Evolutionary conservation across 2,329 filamentous ascomycete genomes (phyloP), one percentile per base, ranked within the genome.

Genomic region (Colletotrichum orbiculare): DNA sequence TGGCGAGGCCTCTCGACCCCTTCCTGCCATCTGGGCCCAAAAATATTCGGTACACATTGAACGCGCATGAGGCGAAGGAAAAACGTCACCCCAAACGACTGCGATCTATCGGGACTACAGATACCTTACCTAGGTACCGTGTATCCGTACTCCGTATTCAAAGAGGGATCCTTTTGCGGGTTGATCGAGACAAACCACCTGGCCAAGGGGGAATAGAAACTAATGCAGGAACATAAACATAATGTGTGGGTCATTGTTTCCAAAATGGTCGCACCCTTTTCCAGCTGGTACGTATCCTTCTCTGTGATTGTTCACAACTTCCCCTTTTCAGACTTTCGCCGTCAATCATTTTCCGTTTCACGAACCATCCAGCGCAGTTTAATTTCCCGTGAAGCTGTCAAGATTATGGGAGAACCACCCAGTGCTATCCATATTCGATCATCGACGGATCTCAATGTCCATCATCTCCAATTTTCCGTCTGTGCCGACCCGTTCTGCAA

Each of bases 191-290:
- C 25, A 25, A 25, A 5, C 25, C 25, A 5, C 3, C 25, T 25
- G 25, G 25, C 25, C 25, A 25, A 25, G 25, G 25, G 25, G 4
- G 39, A 25, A 25, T 25, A 25, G 25, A 25, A 25, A 38, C 63
- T 65, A 62, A 62, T 65, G 63, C 63, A 65, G 63, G 63, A 62
- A 65, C 63, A 48, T 38, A 54, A 49, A 49, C 52, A 9, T 46
- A 56, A 11, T n/a, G 15, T 10, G 56, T 64, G 56, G 50, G 13
- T 37, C 45, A 13, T 65, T 39, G 61, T 62, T 55, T 39, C 57
- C 33, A 65, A 65, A 55, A 9, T 38, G 53, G 35, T 17, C 34
- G 25, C 47, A 13, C 11, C 13, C 13, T 8, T n/a, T 43, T 13
- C 41, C 41, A 5, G 7, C 12, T 12, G 11, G 10, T 52, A 61